phyloP scores from a whole-genome alignment of 805 yeast species.

The Suhomyces canberraensis region DNA sequence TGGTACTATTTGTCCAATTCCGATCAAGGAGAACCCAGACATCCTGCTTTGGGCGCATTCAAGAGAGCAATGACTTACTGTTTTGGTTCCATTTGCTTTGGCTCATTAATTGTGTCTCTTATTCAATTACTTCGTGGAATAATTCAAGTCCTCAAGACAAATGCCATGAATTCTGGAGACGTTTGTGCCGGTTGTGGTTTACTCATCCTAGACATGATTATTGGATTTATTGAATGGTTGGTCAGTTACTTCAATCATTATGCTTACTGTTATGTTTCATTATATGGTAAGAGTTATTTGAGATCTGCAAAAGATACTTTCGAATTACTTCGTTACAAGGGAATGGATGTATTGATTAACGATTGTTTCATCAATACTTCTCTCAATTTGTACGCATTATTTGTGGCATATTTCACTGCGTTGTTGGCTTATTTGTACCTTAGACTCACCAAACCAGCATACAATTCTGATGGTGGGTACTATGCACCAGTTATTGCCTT shows the following conservation, averaged over 20 bases:
- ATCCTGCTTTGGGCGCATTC: slow-evolving; percentile 80
- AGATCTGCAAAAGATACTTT: slow-evolving; percentile 80
- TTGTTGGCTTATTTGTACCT: slow-evolving; percentile 65
- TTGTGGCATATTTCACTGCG: slow-evolving; percentile 62
- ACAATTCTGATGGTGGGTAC: slow-evolving; percentile 56
- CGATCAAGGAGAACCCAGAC: slow-evolving; percentile 73
- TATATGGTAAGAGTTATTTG: slow-evolving; percentile 78
- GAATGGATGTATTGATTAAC: slow-evolving; percentile 79
- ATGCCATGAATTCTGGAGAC: slow-evolving; percentile 50
- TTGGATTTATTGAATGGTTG: slow-evolving; percentile 72
- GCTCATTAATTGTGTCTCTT: slow-evolving; percentile 68
- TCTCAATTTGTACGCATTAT: slow-evolving; percentile 68
- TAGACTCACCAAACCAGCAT: slow-evolving; percentile 62
- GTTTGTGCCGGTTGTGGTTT: slow-evolving; percentile 51
- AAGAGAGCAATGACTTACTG: slow-evolving; percentile 79
- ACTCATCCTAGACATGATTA: slow-evolving; percentile 53
- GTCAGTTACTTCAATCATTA: slow-evolving; percentile 85
- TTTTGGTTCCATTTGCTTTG: slow-evolving; percentile 87
- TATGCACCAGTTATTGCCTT: slow-evolving; percentile 75
- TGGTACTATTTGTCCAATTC: slow-evolving; percentile 83
- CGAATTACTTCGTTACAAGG: slow-evolving; percentile 71
- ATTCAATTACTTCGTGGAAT: slow-evolving; percentile 64
- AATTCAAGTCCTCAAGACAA: slow-evolving; percentile 49
- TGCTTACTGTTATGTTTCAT: slow-evolving; percentile 82
- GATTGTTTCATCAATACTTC: slow-evolving; percentile 82